Conservation (phyloP, 75 land plant genomes). For the Cunninghamia lanceolata region DNA sequence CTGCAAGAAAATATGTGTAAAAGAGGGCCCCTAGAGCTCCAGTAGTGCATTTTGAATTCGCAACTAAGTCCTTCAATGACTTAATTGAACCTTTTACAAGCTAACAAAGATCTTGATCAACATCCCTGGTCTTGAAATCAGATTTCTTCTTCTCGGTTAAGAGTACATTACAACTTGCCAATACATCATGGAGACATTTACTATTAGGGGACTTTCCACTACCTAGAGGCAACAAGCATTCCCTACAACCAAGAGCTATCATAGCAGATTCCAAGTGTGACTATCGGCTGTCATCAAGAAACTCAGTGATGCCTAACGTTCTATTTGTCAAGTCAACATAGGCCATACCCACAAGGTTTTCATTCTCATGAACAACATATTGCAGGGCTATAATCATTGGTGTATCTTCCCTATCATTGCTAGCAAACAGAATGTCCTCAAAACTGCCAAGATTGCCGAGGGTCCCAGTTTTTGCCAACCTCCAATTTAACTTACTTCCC, state of each 20-base stretch:
- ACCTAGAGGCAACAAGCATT: conserved; percentile 82
- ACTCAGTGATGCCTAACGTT: conserved; percentile 81
- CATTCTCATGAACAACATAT: conserved; percentile 62
- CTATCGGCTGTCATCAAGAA: conserved; percentile 91
- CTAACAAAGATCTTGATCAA: conserved; percentile 82
- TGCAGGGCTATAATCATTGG: conserved; percentile 77
- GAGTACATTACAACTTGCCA: conserved; percentile 75
- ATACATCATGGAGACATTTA: conserved; percentile 61
- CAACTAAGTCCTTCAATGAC: conserved; percentile 72
- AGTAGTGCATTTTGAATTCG: conserved; percentile 65
- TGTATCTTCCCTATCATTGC: conserved; percentile 98
- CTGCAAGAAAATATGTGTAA: conserved; percentile 85
- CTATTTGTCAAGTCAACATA: conserved; percentile 78
- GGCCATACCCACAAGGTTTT: conserved; percentile 73
- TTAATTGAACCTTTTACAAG: conserved; percentile 86
- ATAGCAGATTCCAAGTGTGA: conserved; percentile 90
- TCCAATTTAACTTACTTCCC: conserved; percentile 95
- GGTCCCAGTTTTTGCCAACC: conserved; percentile 73
- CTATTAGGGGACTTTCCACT: conserved; percentile 49
- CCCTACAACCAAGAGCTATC: conserved; percentile 91
- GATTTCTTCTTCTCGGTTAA: conserved; percentile 85
- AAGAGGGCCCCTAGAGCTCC: conserved; percentile 79
- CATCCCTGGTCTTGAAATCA: conserved; percentile 82
- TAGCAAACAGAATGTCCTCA: conserved; percentile 94
- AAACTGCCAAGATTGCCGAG: conserved; percentile 92